Evolutionary conservation across 805 yeast species (phyloP).

Genomic region (Myxozyma nipponensis): DNA sequence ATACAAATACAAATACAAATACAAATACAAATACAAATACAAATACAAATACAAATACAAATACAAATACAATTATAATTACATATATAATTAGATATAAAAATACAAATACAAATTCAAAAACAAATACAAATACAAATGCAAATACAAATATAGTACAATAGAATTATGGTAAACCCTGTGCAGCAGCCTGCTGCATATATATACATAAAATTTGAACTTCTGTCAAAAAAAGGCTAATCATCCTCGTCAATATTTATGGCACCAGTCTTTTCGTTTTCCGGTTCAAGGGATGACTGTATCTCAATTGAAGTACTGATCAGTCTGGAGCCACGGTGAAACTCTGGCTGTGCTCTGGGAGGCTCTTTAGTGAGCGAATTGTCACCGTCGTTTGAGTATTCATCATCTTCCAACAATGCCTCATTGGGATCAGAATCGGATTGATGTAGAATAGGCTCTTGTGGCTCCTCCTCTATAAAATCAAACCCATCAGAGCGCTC

Average conservation of each 20-base stretch:
- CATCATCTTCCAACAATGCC: slow-evolving; percentile 17
- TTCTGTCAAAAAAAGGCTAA: no score
- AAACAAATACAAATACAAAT: no score
- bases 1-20: no score
- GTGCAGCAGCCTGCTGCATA: no score
- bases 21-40: no score
- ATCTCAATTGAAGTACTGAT: background rate
- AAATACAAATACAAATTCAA: no score
- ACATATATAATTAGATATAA: no score
- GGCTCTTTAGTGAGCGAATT: background rate
- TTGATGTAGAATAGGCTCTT: slow-evolving; percentile 18
- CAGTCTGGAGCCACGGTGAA: background rate
- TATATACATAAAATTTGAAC: no score
- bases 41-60: no score
- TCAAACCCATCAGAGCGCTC: slow-evolving; percentile 10
- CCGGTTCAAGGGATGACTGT: background rate
- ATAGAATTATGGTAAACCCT: no score
- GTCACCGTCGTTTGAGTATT: slow-evolving; percentile 1
- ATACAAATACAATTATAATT: no score
- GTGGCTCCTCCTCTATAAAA: slow-evolving; percentile 20
- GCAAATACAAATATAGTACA: no score
- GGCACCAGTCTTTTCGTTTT: background rate
- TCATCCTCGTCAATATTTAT: background rate
- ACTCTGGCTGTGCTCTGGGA: background rate
- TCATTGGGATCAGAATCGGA: slow-evolving; percentile 22